Evolutionary conservation across 2,329 filamentous ascomycete species (phyloP).

Genomic region (Trichoderma sp.): DNA sequence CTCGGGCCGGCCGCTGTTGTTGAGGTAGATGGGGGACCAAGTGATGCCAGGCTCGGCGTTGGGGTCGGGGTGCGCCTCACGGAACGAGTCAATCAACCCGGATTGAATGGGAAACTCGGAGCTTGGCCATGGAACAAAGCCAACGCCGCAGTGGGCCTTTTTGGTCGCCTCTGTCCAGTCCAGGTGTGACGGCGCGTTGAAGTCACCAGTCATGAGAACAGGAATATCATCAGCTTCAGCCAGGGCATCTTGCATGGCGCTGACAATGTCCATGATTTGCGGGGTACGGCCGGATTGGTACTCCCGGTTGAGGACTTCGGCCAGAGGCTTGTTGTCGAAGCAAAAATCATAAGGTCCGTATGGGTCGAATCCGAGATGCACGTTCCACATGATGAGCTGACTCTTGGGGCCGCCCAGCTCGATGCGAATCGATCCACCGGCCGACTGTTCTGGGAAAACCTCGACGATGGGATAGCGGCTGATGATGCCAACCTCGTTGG

Average conservation of each 20-base stretch:
- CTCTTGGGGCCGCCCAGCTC: conserved; percentile 33
- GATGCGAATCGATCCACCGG: conserved; percentile 35
- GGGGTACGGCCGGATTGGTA: conserved; percentile 37
- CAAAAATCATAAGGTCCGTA: conserved; percentile 47
- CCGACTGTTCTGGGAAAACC: conserved; percentile 27
- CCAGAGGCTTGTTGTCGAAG: conserved; percentile 35
- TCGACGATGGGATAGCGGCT: conserved; percentile 41
- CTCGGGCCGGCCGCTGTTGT: conserved; percentile 35
- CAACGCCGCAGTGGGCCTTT: conserved; percentile 38
- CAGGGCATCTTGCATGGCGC: conserved; percentile 34
- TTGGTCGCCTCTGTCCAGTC: conserved; percentile 39
- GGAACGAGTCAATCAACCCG: conserved; percentile 42
- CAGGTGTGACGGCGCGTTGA: conserved; percentile 45
- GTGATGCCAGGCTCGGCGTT: conserved; percentile 34
- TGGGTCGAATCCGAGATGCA: conserved; percentile 39
- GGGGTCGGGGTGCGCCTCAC: conserved; percentile 38
- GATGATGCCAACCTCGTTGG: conserved; percentile 35
- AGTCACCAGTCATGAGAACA: conserved; percentile 41
- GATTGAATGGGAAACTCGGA: conserved; percentile 35
- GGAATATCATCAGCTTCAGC: conserved; percentile 33
- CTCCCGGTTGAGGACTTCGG: conserved; percentile 37
- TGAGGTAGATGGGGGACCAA: conserved; percentile 41
- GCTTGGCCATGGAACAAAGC: conserved; percentile 39
- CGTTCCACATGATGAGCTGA: conserved; percentile 38
- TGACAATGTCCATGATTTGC: conserved; percentile 38